Percentiles rank a stretch among this genome's conserved stretches.
phyloP scores from a whole-genome alignment of 495 filamentous ascomycete genomes.

The Hypoxylon lienhwacheense region DNA sequence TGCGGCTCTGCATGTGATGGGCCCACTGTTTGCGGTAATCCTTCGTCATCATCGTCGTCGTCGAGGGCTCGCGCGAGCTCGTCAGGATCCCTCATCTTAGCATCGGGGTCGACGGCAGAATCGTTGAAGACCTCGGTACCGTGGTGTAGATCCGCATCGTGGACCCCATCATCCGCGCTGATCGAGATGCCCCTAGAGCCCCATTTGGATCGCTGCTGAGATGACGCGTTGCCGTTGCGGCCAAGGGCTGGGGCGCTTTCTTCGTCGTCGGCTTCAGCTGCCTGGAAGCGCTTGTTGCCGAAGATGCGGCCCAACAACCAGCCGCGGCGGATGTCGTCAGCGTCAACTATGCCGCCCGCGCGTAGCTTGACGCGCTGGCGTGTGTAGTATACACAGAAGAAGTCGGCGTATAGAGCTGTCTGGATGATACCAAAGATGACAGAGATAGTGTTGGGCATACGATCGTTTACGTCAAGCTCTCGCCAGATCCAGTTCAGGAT shows the following conservation, averaged over 20 bases:
- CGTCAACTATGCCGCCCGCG: conserved; percentile 88
- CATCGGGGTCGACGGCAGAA: conserved; percentile 52
- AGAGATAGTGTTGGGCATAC: conserved; percentile 68
- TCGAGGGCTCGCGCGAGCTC: conserved; percentile 56
- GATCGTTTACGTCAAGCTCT: conserved; percentile 55
- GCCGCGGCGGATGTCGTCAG: conserved; percentile 80
- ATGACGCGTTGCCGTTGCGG: conserved; percentile 27
- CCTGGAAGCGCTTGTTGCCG: conserved; percentile 50
- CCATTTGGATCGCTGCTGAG: conserved; percentile 59
- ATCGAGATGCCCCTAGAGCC: conserved; percentile 77
- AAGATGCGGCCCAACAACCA: conserved; percentile 67
- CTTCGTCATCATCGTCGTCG: conserved; percentile 49
- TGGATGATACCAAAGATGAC: conserved; percentile 87
- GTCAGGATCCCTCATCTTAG: conserved; percentile 60
- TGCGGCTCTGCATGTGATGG: conserved; percentile 8
- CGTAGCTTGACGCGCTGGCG: conserved; percentile 93
- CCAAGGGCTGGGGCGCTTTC: conserved; percentile 53
- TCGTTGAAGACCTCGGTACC: conserved; percentile 42
- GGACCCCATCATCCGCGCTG: conserved; percentile 73
- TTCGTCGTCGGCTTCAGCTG: conserved; percentile 42
- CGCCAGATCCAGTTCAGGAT: conserved; percentile 89
- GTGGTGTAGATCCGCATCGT: conserved; percentile 41
- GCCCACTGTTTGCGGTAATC: conserved; percentile 11
- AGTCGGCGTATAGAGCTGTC: conserved; percentile 89
- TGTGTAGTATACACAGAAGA: conserved; percentile 95